Evolutionary conservation across 805 yeast genomes (phyloP).

Genomic region (Candida caryicola): DNA sequence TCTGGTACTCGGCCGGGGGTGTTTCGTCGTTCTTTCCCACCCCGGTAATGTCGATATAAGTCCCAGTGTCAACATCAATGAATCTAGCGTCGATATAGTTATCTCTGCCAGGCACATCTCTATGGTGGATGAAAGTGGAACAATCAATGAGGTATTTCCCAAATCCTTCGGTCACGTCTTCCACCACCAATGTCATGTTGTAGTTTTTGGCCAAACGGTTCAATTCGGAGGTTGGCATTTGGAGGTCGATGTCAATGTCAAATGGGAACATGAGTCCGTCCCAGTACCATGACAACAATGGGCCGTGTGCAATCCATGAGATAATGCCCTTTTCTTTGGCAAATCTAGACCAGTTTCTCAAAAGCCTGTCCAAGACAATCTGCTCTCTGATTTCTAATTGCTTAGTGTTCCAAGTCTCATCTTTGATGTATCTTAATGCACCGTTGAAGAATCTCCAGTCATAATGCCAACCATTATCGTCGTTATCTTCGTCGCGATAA

Average conservation of each 20-base stretch:
- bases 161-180: conserved; percentile 18
- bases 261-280: conserved; percentile 15
- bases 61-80: conserved; percentile 15
- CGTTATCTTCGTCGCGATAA: conserved; percentile 10
- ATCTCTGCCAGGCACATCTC: conserved; percentile 24
- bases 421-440: conserved; percentile 6
- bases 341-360: conserved; percentile 14
- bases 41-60: conserved; percentile 14
- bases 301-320: conserved; percentile 16
- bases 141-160: conserved; percentile 28
- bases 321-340: conserved; percentile 7
- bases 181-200: conserved; percentile 15
- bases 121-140: conserved; percentile 30
- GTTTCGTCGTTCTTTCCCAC: conserved; percentile 11
- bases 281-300: conserved; percentile 16
- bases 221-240: conserved; percentile 13
- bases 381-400: conserved; percentile 11
- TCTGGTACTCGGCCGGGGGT: conserved; percentile 20
- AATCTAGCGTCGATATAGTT: conserved; percentile 17
- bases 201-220: conserved; percentile 8
- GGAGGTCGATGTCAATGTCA: conserved; percentile 15
- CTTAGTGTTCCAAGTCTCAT: conserved; percentile 6
- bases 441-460: conserved; percentile 24
- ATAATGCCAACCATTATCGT: conserved; percentile 16
- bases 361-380: conserved; percentile 10